phyloP scores from a whole-genome alignment of 176 grass and related monocot species.

The Musa beccarii region DNA sequence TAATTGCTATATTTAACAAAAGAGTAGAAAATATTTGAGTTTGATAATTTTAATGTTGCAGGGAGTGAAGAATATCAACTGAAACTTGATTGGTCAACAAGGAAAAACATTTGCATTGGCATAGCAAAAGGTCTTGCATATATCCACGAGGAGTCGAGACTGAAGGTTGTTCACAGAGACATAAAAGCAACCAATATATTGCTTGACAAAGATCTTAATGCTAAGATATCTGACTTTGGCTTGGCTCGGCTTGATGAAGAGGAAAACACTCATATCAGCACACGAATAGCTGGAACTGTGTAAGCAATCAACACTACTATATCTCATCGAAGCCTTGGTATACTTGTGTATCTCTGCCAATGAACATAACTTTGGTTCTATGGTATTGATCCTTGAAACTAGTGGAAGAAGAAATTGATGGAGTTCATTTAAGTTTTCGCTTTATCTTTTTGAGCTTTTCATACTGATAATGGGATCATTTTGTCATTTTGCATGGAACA shows the following conservation, averaged over 20 bases:
- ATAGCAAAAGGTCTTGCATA: conserved; percentile 11
- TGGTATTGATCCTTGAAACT: no score
- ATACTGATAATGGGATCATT: not conserved
- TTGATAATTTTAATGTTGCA: not conserved
- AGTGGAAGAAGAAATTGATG: not conserved
- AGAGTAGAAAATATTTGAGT: not conserved
- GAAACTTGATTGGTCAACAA: conserved; percentile 1
- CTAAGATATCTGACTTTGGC: conserved; percentile 4
- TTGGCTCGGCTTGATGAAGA: conserved; percentile 10
- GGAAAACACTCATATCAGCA: conserved; percentile 5
- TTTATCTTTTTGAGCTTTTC: not conserved
- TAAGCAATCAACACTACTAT: not conserved
- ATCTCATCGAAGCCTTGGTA: not conserved
- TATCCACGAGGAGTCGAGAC: conserved; percentile 4
- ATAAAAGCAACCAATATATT: conserved; percentile 4
- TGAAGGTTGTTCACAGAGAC: conserved; percentile 5
- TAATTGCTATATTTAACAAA: no score
- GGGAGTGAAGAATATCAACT: not conserved
- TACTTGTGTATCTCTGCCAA: not conserved
- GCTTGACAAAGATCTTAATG: conserved; percentile 7
- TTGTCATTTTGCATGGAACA: not conserved
- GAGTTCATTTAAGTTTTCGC: not conserved
- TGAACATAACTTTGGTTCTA: not conserved
- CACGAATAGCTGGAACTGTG: not conserved
- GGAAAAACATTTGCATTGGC: conserved; percentile 3